Percentiles rank a stretch among this genome's conserved stretches.
phyloP scores from a whole-genome alignment of 2,329 filamentous ascomycete species.

The Ophiostoma novo-ulmi region DNA sequence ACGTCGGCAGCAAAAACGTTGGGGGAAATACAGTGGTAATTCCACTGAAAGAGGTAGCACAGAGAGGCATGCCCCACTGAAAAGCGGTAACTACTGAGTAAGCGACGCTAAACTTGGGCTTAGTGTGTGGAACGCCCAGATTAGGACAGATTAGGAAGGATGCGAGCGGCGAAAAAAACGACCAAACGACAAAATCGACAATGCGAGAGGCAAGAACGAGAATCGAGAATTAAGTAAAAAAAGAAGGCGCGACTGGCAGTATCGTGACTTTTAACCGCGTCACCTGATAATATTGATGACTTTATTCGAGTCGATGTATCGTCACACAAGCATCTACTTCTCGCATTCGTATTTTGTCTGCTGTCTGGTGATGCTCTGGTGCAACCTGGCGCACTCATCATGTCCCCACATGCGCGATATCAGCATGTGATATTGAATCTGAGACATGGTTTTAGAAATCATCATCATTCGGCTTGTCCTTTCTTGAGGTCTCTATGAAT shows the following conservation, averaged over 20 bases:
- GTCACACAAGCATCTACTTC: not conserved
- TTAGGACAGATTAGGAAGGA: slow-evolving; percentile 1
- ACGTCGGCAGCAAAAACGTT: slow-evolving; percentile 19
- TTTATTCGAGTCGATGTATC: not conserved
- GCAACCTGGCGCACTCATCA: not conserved
- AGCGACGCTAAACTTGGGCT: not conserved
- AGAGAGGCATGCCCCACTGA: not conserved
- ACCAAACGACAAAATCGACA: not conserved
- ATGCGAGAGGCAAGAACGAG: too few relatives aligned
- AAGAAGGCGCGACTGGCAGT: not conserved
- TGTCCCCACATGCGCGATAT: not conserved
- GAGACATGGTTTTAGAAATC: not conserved
- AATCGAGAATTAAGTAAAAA: too few relatives aligned
- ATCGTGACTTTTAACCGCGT: not conserved
- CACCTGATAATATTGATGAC: not conserved
- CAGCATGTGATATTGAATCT: not conserved
- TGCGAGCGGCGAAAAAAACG: not conserved
- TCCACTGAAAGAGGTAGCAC: not conserved
- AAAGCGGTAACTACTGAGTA: not conserved
- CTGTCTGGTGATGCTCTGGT: not conserved
- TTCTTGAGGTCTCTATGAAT: not conserved
- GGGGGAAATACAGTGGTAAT: slow-evolving; percentile 5
- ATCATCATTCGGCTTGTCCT: not conserved
- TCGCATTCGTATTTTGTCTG: not conserved
- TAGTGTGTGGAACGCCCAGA: not conserved